Percentiles rank a stretch among this genome's conserved stretches.
Conservation (phyloP, 306 rosid genomes). For the Gynostemma pentaphyllum region DNA sequence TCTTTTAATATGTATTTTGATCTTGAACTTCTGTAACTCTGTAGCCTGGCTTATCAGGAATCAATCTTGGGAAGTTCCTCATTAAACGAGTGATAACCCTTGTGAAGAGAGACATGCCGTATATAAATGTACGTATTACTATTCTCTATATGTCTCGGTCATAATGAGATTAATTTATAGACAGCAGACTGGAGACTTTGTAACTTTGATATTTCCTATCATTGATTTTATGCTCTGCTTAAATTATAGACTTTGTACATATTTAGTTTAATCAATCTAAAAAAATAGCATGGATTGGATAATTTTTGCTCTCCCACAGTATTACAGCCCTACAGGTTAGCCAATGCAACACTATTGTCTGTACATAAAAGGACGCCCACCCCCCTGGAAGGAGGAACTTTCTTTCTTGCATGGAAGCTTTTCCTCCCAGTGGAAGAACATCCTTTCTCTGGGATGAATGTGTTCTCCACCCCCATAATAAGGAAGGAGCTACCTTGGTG, state of each 20-base stretch:
- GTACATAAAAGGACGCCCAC: no score
- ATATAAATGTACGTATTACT: slow-evolving; percentile 73
- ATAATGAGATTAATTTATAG: not conserved
- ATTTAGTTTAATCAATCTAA: no score
- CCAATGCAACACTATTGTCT: no score
- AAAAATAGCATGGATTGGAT: no score
- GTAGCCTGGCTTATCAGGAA: slow-evolving; percentile 95
- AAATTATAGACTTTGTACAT: not conserved
- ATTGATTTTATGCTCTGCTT: not conserved
- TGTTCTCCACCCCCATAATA: no score
- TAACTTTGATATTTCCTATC: not conserved
- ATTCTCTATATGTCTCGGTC: not conserved
- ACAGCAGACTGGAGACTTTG: not conserved
- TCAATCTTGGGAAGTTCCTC: slow-evolving; percentile 85
- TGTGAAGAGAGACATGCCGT: slow-evolving; percentile 87
- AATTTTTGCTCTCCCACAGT: no score
- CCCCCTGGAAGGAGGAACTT: not conserved
- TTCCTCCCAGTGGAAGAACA: no score
- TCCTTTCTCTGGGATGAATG: no score
- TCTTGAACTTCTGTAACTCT: slow-evolving; percentile 16
- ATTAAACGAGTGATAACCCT: slow-evolving; percentile 78
- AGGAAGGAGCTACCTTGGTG: no score
- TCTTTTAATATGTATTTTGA: not conserved
- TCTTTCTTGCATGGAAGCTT: no score
- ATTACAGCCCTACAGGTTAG: no score